Base-by-base conservation (phyloP, 1,139 yeast genomes). In the Hanseniaspora gamundiae region DNA sequence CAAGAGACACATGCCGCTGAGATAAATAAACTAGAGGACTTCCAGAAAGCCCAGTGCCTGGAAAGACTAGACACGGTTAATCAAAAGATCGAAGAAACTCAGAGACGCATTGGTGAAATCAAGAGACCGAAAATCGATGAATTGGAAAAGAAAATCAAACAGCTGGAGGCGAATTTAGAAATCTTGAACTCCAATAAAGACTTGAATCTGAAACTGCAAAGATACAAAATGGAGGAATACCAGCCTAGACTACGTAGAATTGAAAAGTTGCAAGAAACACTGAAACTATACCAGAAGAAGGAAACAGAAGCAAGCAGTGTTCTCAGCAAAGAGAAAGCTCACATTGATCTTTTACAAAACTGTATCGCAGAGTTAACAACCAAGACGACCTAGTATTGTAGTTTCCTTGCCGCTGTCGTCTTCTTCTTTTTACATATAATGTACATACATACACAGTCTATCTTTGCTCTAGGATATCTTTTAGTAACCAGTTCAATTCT, bases 401-500 rank as follows among this genome's bases (percentile, higher is more conserved):
- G 26, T 24, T 9, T 24, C n/a, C n/a, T n/a, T n/a, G n/a, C n/a
- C n/a, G n/a, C n/a, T n/a, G n/a, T n/a, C n/a, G n/a, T n/a, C n/a
- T n/a, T n/a, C n/a, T n/a, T n/a, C n/a, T n/a, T n/a, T n/a, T n/a
- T n/a, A n/a, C n/a, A n/a, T n/a, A n/a, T n/a, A n/a, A n/a, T n/a
- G n/a, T n/a, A n/a, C n/a, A n/a, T n/a, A n/a, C n/a, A n/a, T n/a
- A n/a, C n/a, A n/a, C n/a, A n/a, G n/a, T n/a, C 17, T 16, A 20
- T 19, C n/a, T 13, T 7, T 39, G 30, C 5, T 19, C 17, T 20
- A 13, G 11, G 19, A 29, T 20, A 31, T 80, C 88, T 61, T 77
- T 80, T 39, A 82, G 68, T 43, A 81, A 67, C 83, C 86, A 77
- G 52, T 78, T 76, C 49, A 82, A 64, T 56, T 82, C 93, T 49